Conservation (phyloP, 352 stramenopile species). For the Globisporangium megalacanthum region DNA sequence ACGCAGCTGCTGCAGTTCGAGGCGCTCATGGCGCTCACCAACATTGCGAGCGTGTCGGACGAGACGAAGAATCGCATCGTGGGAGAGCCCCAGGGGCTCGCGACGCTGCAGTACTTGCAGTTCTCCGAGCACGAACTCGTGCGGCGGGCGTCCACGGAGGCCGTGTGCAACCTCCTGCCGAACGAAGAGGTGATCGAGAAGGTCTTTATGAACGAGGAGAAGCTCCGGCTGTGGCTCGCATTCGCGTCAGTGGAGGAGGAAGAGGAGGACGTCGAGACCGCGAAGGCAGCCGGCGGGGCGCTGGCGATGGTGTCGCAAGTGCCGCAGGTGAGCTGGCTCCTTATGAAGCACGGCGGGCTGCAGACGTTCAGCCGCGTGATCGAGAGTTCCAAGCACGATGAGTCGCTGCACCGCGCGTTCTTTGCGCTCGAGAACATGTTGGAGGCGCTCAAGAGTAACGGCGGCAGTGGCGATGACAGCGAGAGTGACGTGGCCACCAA, state of each 20-base stretch:
- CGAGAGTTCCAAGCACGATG: slow-evolving; percentile 40
- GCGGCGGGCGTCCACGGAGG: slow-evolving; percentile 94
- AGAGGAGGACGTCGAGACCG: slow-evolving; percentile 88
- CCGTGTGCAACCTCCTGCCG: slow-evolving; percentile 94
- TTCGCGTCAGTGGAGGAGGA: slow-evolving; percentile 91
- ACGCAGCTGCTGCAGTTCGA: slow-evolving; percentile 89
- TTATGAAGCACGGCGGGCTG: slow-evolving; percentile 65
- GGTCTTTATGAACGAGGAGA: slow-evolving; percentile 91
- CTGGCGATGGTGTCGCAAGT: slow-evolving; percentile 92
- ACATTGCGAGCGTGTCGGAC: slow-evolving; percentile 92
- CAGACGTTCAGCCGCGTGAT: slow-evolving; percentile 55
- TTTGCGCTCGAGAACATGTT: slow-evolving; percentile 79
- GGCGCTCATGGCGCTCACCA: slow-evolving; percentile 96
- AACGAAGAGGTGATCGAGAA: slow-evolving; percentile 92
- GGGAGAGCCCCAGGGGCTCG: slow-evolving; percentile 55
- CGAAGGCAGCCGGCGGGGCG: slow-evolving; percentile 87
- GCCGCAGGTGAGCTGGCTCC: slow-evolving; percentile 57
- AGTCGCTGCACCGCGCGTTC: slow-evolving; percentile 66
- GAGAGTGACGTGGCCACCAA: slow-evolving; percentile 15
- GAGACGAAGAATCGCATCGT: slow-evolving; percentile 92
- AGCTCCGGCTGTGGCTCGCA: slow-evolving; percentile 91
- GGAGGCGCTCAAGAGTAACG: slow-evolving; percentile 21
- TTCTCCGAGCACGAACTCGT: slow-evolving; percentile 98
- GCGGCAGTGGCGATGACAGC: not conserved
- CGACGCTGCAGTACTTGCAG: slow-evolving; percentile 86